A percentile compares a stretch with the other conserved stretches of the same genome.
phyloP scores from a whole-genome alignment of 1,284 basidiomycete species.

The Porodaedalea pini region DNA sequence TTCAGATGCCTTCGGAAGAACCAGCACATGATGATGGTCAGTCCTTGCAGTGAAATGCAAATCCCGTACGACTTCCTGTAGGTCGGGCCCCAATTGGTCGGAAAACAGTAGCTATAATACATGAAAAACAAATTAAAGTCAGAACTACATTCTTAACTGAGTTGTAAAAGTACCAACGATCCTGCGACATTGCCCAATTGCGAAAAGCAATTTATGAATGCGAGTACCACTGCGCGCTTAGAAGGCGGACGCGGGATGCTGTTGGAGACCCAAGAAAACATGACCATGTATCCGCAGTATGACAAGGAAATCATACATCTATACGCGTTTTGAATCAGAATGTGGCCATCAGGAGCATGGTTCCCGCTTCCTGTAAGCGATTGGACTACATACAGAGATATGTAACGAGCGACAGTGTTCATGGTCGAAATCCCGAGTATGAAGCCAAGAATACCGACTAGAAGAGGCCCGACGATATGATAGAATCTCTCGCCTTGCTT shows the following conservation, averaged over 20 bases:
- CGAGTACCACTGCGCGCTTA: constrained; percentile 40
- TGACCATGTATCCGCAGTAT: constrained; percentile 32
- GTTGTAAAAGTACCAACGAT: constrained; percentile 28
- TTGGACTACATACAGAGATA: constrained; percentile 31
- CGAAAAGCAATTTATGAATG: constrained; percentile 33
- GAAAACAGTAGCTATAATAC: constrained; percentile 37
- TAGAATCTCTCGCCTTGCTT: constrained; percentile 36
- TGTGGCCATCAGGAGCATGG: too few relatives aligned
- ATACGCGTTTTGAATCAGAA: not conserved
- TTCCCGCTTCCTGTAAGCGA: too few relatives aligned
- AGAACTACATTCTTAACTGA: not conserved
- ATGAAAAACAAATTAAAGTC: not conserved
- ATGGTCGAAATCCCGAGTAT: constrained; percentile 41
- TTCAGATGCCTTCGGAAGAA: constrained; percentile 42
- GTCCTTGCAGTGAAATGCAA: constrained; percentile 41
- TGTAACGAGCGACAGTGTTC: constrained; percentile 37
- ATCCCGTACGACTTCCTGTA: constrained; percentile 43
- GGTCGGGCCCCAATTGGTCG: constrained; percentile 38
- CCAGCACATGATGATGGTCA: constrained; percentile 45
- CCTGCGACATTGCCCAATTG: constrained; percentile 32
- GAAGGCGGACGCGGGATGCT: constrained; percentile 35
- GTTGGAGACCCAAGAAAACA: constrained; percentile 38
- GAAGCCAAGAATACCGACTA: constrained; percentile 37
- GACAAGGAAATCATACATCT: constrained; percentile 34
- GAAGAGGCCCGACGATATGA: constrained; percentile 36